These are phyloP conservation scores for Delitschia confertaspora DNA, from an alignment of 495 filamentous ascomycete species.

Conservation along the genomic window DNA sequence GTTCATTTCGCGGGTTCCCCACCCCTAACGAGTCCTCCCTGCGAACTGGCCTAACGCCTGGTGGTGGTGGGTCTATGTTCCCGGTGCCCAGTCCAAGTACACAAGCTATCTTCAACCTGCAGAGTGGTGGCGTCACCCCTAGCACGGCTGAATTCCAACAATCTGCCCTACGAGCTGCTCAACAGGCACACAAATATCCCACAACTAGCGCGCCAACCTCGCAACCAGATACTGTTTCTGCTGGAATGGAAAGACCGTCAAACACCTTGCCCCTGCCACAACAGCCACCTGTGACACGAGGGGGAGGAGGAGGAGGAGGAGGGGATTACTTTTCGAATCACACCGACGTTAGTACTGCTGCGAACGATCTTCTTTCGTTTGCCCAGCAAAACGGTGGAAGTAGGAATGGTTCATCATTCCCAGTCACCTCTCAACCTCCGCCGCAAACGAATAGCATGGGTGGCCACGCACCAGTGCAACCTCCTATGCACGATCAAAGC, in stretches of 20 bases:
- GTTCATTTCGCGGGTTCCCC: slow-evolving; percentile 71
- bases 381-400: slow-evolving; percentile 55
- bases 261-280: slow-evolving; percentile 31
- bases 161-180: slow-evolving; percentile 72
- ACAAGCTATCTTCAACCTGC: slow-evolving; percentile 67
- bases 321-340: slow-evolving; percentile 65
- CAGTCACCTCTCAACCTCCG: slow-evolving; percentile 44
- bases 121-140: slow-evolving; percentile 76
- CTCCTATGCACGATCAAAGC: slow-evolving; percentile 28
- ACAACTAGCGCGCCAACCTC: slow-evolving; percentile 41
- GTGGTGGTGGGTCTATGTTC: slow-evolving; percentile 97
- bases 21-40: slow-evolving; percentile 96
- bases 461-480: slow-evolving; percentile 25
- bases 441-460: slow-evolving; percentile 34
- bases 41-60: slow-evolving; percentile 84
- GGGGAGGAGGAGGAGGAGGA: slow-evolving; percentile 31
- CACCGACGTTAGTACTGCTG: slow-evolving; percentile 77
- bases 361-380: slow-evolving; percentile 87
- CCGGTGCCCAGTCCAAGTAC: slow-evolving; percentile 82
- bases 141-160: slow-evolving; percentile 90
- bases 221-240: slow-evolving; percentile 33
- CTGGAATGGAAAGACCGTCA: slow-evolving; percentile 40
- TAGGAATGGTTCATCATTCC: slow-evolving; percentile 49
- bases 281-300: slow-evolving; percentile 38
- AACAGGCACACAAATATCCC: slow-evolving; percentile 37